phyloP scores from a whole-genome alignment of 352 stramenopile genomes.

The Pythium biforme region DNA sequence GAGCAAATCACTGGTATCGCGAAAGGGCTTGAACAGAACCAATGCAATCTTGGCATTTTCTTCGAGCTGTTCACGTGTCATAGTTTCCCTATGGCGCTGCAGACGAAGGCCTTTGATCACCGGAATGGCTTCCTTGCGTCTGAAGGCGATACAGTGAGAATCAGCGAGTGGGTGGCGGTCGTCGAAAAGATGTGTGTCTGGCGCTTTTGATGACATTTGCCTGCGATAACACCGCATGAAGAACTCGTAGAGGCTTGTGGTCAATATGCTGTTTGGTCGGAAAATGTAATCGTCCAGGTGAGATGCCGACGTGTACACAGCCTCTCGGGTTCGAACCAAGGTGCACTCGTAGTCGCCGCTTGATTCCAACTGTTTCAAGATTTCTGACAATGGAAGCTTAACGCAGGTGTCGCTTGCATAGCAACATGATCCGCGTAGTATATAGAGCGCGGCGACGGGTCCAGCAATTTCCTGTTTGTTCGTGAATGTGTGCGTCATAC shows the following conservation, averaged over 20 bases:
- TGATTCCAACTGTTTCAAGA: background rate
- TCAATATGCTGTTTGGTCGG: background rate
- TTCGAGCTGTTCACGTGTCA: background rate
- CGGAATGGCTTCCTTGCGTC: background rate
- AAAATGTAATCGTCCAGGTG: background rate
- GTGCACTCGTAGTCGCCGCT: background rate
- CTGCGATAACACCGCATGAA: background rate
- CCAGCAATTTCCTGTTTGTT: slow-evolving; percentile 24
- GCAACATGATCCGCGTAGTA: slow-evolving; percentile 14
- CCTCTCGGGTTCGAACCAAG: background rate
- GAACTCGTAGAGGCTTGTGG: background rate
- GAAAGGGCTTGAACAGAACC: background rate
- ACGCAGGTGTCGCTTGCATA: slow-evolving; percentile 3
- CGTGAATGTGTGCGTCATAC: slow-evolving; percentile 17
- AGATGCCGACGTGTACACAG: background rate
- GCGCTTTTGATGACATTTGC: background rate
- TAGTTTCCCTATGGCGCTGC: background rate
- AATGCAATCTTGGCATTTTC: background rate
- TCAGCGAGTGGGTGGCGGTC: background rate
- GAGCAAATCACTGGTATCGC: background rate
- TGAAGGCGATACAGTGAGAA: background rate
- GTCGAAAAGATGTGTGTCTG: background rate
- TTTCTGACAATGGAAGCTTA: background rate
- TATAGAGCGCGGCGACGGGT: slow-evolving; percentile 8
- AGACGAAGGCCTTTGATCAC: background rate